Conservation (phyloP, 2,329 filamentous ascomycete genomes). For the Colletotrichum sp. region DNA sequence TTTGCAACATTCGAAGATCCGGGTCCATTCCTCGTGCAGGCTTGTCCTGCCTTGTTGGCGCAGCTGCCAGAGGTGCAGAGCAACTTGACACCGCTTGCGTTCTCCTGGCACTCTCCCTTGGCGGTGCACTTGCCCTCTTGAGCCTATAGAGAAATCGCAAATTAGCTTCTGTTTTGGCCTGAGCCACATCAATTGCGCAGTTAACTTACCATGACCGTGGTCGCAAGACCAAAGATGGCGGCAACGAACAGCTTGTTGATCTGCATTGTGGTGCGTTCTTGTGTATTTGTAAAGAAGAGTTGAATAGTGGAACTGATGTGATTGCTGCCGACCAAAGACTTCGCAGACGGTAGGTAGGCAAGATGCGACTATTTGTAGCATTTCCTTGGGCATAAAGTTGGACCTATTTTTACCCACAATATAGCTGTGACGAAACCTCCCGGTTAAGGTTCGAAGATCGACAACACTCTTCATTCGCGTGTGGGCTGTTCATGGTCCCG, state of each 20-base stretch:
- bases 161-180: neutral
- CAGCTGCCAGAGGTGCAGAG: neutral
- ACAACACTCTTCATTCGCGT: neutral
- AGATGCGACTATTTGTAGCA: neutral
- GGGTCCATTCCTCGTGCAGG: neutral
- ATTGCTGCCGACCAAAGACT: neutral
- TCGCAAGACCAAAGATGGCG: neutral
- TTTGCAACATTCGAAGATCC: neutral
- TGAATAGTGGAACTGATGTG: neutral
- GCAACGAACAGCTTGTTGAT: neutral
- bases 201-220: neutral
- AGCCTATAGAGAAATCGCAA: neutral
- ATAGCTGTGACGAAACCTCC: neutral
- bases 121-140: slow-evolving; percentile 4
- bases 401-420: neutral
- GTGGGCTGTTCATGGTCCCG: neutral
- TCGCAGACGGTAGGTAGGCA: neutral
- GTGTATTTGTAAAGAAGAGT: neutral
- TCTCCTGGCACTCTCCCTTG: neutral
- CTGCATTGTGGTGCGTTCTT: neutral
- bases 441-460: neutral
- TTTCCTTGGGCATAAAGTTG: neutral
- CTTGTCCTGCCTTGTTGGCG: neutral
- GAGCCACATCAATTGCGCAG: neutral
- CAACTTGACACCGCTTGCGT: neutral